These are phyloP conservation scores for Tolypocladium nubicola DNA, from an alignment of 2,329 filamentous ascomycete species.

Conservation along the genomic window DNA sequence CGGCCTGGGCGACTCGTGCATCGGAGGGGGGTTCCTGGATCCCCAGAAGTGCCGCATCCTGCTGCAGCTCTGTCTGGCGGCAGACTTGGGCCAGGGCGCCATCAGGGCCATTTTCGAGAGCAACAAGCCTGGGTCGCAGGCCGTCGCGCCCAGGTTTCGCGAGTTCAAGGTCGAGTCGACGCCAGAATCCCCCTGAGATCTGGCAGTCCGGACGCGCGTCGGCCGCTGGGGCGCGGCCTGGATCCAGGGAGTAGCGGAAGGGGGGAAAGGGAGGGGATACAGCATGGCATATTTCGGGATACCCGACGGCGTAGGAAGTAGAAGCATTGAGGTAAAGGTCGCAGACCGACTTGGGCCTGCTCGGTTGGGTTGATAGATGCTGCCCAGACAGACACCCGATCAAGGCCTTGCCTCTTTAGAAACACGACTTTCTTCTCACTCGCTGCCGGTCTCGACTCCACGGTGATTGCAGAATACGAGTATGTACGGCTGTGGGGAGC, in stretches of 20 bases:
- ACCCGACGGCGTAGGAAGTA: not conserved
- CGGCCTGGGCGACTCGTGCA: conserved; percentile 7
- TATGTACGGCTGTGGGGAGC: not conserved
- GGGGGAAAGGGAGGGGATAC: not conserved
- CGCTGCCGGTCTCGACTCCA: not conserved
- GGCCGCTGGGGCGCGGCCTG: not conserved
- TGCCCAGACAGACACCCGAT: not conserved
- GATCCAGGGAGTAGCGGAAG: not conserved
- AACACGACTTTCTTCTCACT: not conserved
- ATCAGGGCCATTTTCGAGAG: conserved; percentile 17
- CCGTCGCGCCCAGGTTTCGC: not conserved
- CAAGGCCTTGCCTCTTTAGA: not conserved
- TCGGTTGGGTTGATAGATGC: not conserved
- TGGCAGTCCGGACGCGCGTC: not conserved
- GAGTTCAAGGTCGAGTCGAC: not conserved
- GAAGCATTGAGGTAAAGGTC: not conserved
- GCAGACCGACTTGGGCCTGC: not conserved
- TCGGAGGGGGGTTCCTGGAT: conserved; percentile 40
- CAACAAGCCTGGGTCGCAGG: not conserved
- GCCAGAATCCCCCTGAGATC: not conserved
- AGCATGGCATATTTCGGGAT: not conserved
- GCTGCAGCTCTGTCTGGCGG: conserved; percentile 30
- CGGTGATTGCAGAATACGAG: not conserved
- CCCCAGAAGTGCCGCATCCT: conserved; percentile 44
- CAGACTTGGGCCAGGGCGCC: conserved; percentile 13